Evolutionary conservation across 495 filamentous ascomycete genomes (phyloP), one percentile per base, ranked within the genome.

Genomic region (Penicillium crystallinum): DNA sequence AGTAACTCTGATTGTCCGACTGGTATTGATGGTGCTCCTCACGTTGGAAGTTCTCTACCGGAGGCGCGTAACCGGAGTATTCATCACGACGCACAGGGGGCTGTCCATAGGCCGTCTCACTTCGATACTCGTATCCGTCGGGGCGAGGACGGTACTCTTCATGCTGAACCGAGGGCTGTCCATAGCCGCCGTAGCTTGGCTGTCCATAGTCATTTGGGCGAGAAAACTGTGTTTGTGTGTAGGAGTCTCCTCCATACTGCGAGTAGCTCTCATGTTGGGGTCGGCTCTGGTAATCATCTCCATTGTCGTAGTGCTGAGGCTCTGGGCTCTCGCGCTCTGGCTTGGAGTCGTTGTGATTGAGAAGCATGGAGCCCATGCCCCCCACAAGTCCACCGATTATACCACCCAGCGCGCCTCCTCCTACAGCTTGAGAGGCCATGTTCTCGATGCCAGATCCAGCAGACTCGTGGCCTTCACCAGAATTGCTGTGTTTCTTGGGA

Each of bases 311-410:
- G 14, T 31, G 40, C 40, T 67, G 65, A 33, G 68, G 70, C 54
- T 75, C 58, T 55, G 15, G 40, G 37, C 68, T 65, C 49, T 43
- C 62, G 57, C 48, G 64, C 46, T 40, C 68, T 49, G 27, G 55
- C 59, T 31, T 57, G 37, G 51, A 73, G 54, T 27, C 59, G 46
- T 38, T 58, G 49, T 50, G 61, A 50, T 58, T 61, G n/a, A 80
- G 67, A 19, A 76, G 56, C 58, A 74, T 70, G 0, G 73, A 73
- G 17, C 76, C 72, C 47, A 79, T 54, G 19, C 71, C 72, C 31
- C 75, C 74, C 2, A 77, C 75, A 10, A 81, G 57, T 11, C 77
- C 75, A 21, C 78, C 77, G 19, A 82, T 56, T 14, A 81, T 49
- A 31, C 79, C 76, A 38, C 78, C 79, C 30, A 80, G 46, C 7